Evolutionary conservation across 2,329 filamentous ascomycete species (phyloP).

Genomic region (Phymatotrichopsis omnivora): DNA sequence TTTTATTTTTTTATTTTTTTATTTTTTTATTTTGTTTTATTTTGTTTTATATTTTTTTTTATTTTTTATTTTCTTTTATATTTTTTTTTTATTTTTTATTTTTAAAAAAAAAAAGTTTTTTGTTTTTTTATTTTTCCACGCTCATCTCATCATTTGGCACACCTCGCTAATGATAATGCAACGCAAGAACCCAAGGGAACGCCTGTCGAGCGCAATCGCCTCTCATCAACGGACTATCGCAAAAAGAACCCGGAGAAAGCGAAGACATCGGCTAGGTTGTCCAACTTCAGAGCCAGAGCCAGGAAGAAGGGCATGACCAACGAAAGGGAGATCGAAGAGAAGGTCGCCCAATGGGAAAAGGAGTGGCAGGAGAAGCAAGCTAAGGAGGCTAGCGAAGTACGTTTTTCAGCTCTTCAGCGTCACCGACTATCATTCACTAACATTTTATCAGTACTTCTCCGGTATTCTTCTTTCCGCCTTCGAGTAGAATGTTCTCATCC

Average conservation of each 20-base stretch:
- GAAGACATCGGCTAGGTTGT: slow-evolving; percentile 27
- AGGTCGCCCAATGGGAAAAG: slow-evolving; percentile 24
- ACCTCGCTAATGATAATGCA: too few relatives aligned
- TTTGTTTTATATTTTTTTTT: not conserved
- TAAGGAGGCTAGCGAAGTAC: slow-evolving; percentile 27
- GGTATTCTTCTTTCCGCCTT: slow-evolving; percentile 27
- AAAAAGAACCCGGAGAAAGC: slow-evolving; percentile 27
- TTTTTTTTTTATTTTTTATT: not conserved
- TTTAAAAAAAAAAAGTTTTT: not conserved
- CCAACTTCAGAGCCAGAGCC: slow-evolving; percentile 26
- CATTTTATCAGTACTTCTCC: slow-evolving; percentile 23
- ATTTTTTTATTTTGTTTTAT: not conserved
- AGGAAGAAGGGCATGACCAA: slow-evolving; percentile 26
- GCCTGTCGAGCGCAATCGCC: slow-evolving; percentile 25
- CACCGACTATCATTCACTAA: not conserved
- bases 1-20: not conserved
- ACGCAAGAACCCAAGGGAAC: slow-evolving; percentile 28
- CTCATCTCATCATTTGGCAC: too few relatives aligned
- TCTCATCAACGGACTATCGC: slow-evolving; percentile 26
- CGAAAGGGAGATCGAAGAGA: slow-evolving; percentile 26
- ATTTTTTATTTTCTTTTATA: not conserved
- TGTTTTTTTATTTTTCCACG: slow-evolving; percentile 7
- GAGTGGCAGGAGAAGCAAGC: slow-evolving; percentile 28
- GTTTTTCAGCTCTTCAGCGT: not conserved
- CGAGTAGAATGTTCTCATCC: slow-evolving; percentile 26